A percentile compares a stretch with the other conserved stretches of the same genome.
Conservation (phyloP, 495 filamentous ascomycete genomes). For the Talaromyces liani region DNA sequence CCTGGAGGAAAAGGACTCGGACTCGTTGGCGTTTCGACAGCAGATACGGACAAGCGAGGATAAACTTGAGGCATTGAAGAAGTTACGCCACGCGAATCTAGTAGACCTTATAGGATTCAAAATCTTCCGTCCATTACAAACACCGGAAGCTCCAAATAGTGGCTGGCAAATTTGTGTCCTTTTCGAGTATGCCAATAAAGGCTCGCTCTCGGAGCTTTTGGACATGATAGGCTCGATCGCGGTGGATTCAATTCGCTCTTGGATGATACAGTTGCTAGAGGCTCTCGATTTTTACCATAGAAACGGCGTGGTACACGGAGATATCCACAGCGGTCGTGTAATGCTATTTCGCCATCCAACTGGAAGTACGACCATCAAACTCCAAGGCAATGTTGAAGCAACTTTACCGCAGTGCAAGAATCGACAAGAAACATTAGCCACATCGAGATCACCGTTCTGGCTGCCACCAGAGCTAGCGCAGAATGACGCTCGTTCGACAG, state of each 20-base stretch:
- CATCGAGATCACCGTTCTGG: slow-evolving; percentile 75
- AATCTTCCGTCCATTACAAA: slow-evolving; percentile 43
- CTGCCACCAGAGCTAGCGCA: slow-evolving; percentile 69
- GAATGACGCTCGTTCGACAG: slow-evolving; percentile 49
- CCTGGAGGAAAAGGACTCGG: slow-evolving; percentile 25
- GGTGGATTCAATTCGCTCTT: slow-evolving; percentile 65
- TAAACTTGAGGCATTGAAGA: slow-evolving; percentile 66
- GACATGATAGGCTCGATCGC: slow-evolving; percentile 68
- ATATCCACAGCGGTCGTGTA: slow-evolving; percentile 68
- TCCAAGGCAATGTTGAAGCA: slow-evolving; percentile 35
- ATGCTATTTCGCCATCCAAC: slow-evolving; percentile 47
- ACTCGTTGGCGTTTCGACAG: slow-evolving; percentile 45
- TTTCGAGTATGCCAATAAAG: slow-evolving; percentile 71
- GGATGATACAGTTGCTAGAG: slow-evolving; percentile 86
- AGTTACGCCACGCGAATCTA: slow-evolving; percentile 68
- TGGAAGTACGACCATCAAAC: slow-evolving; percentile 37
- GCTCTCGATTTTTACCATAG: slow-evolving; percentile 80
- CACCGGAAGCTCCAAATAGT: slow-evolving; percentile 21
- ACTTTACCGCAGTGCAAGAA: slow-evolving; percentile 24
- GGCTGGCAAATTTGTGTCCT: slow-evolving; percentile 76
- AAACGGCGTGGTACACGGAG: slow-evolving; percentile 71
- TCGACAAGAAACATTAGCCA: slow-evolving; percentile 37
- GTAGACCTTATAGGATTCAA: slow-evolving; percentile 74
- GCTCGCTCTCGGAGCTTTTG: slow-evolving; percentile 73
- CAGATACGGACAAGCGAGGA: slow-evolving; percentile 58